A percentile compares a stretch with the other conserved stretches of the same genome.
Evolutionary conservation across 2,329 filamentous ascomycete species (phyloP).

Genomic region (Eutypa lata): DNA sequence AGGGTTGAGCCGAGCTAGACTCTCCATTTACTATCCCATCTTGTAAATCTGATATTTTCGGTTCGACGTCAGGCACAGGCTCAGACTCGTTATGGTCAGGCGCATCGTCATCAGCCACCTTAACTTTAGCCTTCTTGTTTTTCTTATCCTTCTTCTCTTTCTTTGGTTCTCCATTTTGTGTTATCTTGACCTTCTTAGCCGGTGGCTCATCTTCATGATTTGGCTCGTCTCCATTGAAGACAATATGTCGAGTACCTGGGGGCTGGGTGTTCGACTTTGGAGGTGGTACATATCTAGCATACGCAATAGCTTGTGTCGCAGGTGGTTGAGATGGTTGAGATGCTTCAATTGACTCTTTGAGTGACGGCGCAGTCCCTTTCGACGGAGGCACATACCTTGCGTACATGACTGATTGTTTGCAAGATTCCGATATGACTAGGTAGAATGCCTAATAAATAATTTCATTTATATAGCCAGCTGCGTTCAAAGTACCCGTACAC

Average conservation of each 20-base stretch:
- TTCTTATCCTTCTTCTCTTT: slow-evolving; percentile 5
- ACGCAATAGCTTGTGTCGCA: slow-evolving; percentile 20
- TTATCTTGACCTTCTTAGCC: slow-evolving; percentile 33
- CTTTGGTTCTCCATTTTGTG: slow-evolving; percentile 28
- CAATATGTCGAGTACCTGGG: slow-evolving; percentile 14
- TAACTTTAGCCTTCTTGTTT: background rate
- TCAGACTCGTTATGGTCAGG: too few species aligned
- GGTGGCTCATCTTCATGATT: slow-evolving; percentile 20
- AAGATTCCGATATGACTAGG: background rate
- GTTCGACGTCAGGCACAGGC: slow-evolving; percentile 7
- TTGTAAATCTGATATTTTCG: slow-evolving; percentile 11
- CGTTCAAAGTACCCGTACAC: too few species aligned
- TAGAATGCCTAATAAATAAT: too few species aligned
- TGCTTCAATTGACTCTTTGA: slow-evolving; percentile 3
- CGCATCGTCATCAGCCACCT: background rate
- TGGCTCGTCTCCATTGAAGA: slow-evolving; percentile 15
- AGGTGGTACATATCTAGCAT: slow-evolving; percentile 35
- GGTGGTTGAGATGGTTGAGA: slow-evolving; percentile 3
- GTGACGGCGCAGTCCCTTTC: slow-evolving; percentile 9
- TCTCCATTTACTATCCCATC: background rate
- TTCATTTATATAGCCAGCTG: too few species aligned
- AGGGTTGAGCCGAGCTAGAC: background rate
- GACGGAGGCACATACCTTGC: slow-evolving; percentile 38
- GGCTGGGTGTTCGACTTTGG: slow-evolving; percentile 21
- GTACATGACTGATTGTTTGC: slow-evolving; percentile 27